These are phyloP conservation scores for Salvia miltiorrhiza DNA, from an alignment of 257 asterid genomes.

Conservation along the genomic window DNA sequence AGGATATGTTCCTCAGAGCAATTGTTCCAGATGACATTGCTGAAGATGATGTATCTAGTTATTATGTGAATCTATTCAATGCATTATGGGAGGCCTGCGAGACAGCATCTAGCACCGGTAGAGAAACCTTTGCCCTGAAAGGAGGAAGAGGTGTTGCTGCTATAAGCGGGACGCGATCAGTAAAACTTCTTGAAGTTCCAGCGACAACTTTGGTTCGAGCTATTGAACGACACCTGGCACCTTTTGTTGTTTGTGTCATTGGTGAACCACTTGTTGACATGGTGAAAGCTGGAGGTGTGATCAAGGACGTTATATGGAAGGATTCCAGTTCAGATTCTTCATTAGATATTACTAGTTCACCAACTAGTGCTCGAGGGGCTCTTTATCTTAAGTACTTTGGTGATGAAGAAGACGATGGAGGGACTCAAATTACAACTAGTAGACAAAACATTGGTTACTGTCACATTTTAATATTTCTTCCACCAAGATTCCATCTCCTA, in stretches of 20 bases:
- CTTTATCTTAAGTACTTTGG: conserved; percentile 72
- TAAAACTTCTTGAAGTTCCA: conserved; percentile 78
- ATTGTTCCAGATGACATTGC: conserved; percentile 62
- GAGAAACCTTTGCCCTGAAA: conserved; percentile 73
- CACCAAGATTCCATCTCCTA: conserved; percentile 92
- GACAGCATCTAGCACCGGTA: conserved; percentile 69
- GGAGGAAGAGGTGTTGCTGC: conserved; percentile 92
- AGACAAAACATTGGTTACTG: conserved; percentile 53
- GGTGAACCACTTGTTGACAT: conserved; percentile 71
- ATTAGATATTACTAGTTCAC: conserved; percentile 35
- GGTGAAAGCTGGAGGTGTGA: conserved; percentile 57
- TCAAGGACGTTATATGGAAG: conserved; percentile 58
- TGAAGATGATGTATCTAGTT: conserved; percentile 40
- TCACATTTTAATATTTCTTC: conserved; percentile 79
- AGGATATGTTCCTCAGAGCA: conserved; percentile 91
- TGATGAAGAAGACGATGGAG: conserved; percentile 55
- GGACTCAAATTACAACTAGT: conserved; percentile 26
- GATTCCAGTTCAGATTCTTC: conserved; percentile 41
- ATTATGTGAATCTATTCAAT: conserved; percentile 56
- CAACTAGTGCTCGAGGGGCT: conserved; percentile 50
- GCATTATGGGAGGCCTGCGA: conserved; percentile 98
- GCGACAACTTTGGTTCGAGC: conserved; percentile 50
- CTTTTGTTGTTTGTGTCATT: conserved; percentile 74
- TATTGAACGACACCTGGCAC: conserved; percentile 65
- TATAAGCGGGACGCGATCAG: conserved; percentile 77